Conservation (phyloP, 495 filamentous ascomycete genomes). For the Podospora pseudopauciseta region DNA sequence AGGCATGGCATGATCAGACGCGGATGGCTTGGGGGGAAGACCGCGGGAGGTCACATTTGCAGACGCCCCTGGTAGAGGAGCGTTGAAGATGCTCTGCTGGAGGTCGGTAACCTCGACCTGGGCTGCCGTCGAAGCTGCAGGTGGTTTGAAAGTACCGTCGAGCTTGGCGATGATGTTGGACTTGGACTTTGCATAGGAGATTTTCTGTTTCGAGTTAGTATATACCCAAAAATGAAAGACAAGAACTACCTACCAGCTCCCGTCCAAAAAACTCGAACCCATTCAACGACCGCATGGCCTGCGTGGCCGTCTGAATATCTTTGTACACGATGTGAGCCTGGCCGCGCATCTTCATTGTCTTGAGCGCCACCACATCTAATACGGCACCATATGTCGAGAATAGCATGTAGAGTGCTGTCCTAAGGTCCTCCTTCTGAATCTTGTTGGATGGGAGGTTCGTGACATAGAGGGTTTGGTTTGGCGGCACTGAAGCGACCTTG, state of each 20-base stretch:
- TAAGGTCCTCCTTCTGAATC: constrained; percentile 78
- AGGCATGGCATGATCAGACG: constrained; percentile 39
- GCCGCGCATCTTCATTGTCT: constrained; percentile 85
- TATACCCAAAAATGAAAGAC: neutral
- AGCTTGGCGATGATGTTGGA: constrained; percentile 84
- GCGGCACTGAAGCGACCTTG: constrained; percentile 41
- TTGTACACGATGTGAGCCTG: constrained; percentile 92
- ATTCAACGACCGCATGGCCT: constrained; percentile 83
- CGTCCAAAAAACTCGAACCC: constrained; percentile 84
- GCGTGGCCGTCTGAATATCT: constrained; percentile 80
- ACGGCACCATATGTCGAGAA: constrained; percentile 93
- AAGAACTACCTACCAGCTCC: constrained; percentile 63
- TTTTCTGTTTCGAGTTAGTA: constrained; percentile 58
- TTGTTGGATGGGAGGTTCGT: constrained; percentile 78
- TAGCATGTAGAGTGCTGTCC: constrained; percentile 81
- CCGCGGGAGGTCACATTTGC: constrained; percentile 36
- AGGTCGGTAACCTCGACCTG: constrained; percentile 66
- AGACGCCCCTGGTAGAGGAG: constrained; percentile 53
- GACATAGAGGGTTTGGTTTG: constrained; percentile 68
- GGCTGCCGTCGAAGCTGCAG: constrained; percentile 47
- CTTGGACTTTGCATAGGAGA: constrained; percentile 81
- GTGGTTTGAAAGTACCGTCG: constrained; percentile 78
- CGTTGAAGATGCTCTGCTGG: constrained; percentile 78
- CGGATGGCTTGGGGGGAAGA: constrained; percentile 40
- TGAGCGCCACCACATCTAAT: constrained; percentile 87